Percentiles rank a stretch among this genome's conserved stretches.
phyloP scores from a whole-genome alignment of 176 grass and related monocot genomes.

The Aegilops bicornis region DNA sequence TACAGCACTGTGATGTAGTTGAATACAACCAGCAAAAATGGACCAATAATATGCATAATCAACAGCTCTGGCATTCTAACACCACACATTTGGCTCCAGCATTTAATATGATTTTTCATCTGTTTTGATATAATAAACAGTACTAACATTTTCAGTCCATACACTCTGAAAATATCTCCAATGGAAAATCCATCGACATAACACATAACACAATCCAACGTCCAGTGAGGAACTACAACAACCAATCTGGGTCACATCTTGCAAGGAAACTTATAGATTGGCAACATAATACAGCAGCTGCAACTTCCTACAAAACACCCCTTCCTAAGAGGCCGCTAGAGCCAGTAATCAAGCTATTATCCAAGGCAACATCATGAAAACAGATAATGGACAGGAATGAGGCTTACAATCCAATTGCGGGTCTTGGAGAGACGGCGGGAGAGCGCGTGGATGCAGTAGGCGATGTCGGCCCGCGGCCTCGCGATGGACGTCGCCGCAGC shows the following conservation, averaged over 20 bases:
- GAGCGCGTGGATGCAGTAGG: slow-evolving; percentile 95
- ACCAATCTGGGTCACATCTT: background rate
- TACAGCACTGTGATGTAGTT: background rate
- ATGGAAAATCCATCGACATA: too few relatives aligned
- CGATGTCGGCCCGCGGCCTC: slow-evolving; percentile 83
- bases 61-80: background rate
- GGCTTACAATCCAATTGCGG: slow-evolving; percentile 88
- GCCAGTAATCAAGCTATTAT: background rate
- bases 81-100: background rate
- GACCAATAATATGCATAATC: background rate
- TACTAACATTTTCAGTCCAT: background rate
- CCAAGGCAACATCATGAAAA: background rate
- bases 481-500: slow-evolving; percentile 76
- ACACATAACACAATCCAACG: background rate
- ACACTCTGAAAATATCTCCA: too few relatives aligned
- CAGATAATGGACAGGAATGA: background rate
- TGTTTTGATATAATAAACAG: background rate
- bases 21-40: background rate
- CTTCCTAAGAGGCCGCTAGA: background rate
- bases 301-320: background rate
- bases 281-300: background rate
- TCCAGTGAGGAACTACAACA: background rate
- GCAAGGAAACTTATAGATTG: background rate
- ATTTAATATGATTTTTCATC: background rate
- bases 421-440: slow-evolving; percentile 87